Percentiles rank a stretch among this genome's conserved stretches.
Conservation (phyloP, 1,284 basidiomycete genomes). For the Microbotryum silenes-acaulis region DNA sequence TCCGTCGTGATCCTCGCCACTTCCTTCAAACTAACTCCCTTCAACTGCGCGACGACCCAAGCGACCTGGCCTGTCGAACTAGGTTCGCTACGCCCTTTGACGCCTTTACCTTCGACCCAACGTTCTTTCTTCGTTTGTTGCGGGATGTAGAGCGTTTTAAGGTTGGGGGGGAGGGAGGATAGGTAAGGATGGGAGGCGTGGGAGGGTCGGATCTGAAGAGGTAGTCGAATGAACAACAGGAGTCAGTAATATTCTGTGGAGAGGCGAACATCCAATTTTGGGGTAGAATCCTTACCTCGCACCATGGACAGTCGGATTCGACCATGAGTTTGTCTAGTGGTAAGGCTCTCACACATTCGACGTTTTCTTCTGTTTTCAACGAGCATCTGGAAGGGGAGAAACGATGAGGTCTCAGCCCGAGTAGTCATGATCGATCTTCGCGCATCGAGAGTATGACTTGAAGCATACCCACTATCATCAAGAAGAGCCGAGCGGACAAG, state of each 20-base stretch:
- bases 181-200: constrained; percentile 62
- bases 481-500: too few species aligned
- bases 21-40: constrained; percentile 52
- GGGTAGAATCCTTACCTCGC: background rate
- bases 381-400: constrained; percentile 67
- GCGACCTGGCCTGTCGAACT: constrained; percentile 64
- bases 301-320: constrained; percentile 52
- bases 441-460: too few species aligned
- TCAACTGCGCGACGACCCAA: constrained; percentile 61
- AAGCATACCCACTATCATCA: too few species aligned
- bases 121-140: constrained; percentile 58
- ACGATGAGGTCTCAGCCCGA: background rate
- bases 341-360: constrained; percentile 55
- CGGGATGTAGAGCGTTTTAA: constrained; percentile 53
- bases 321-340: constrained; percentile 61
- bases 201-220: constrained; percentile 52
- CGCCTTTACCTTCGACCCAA: constrained; percentile 54
- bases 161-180: constrained; percentile 48
- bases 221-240: constrained; percentile 51
- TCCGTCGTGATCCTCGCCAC: constrained; percentile 56
- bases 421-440: background rate
- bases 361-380: constrained; percentile 67
- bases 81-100: constrained; percentile 81
- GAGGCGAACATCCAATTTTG: background rate
- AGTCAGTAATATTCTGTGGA: background rate